These are phyloP conservation scores for Globisporangium uncinulatum DNA, from an alignment of 352 stramenopile species.

Conservation along the genomic window DNA sequence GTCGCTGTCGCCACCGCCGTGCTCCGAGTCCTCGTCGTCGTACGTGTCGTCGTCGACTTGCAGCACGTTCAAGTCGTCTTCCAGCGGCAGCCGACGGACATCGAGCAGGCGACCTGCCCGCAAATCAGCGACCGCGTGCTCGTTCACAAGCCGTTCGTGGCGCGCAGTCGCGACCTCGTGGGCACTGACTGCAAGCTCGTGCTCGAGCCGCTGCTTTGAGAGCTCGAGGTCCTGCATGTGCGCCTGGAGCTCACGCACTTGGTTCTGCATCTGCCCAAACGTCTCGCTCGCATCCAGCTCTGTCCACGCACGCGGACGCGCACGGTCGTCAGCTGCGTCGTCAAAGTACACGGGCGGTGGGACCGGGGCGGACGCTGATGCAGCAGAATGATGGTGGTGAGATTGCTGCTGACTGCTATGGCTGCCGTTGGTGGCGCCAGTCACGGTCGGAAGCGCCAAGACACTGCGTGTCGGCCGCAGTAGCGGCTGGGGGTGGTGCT, in stretches of 20 bases:
- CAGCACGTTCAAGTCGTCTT: slow-evolving; percentile 11
- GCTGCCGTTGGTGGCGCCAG: background rate
- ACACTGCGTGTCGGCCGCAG: slow-evolving; percentile 12
- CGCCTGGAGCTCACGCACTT: slow-evolving; percentile 61
- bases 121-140: slow-evolving; percentile 31
- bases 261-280: slow-evolving; percentile 54
- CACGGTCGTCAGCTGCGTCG: slow-evolving; percentile 16
- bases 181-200: slow-evolving; percentile 44
- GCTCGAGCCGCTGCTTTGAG: slow-evolving; percentile 46
- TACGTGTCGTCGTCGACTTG: slow-evolving; percentile 29
- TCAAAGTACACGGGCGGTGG: background rate
- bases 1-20: slow-evolving; percentile 18
- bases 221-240: slow-evolving; percentile 59
- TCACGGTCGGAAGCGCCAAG: slow-evolving; percentile 1
- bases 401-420: background rate
- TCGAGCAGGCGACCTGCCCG: slow-evolving; percentile 62
- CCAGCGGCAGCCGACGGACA: slow-evolving; percentile 45
- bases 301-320: slow-evolving; percentile 55
- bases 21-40: slow-evolving; percentile 23
- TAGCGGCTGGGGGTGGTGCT: slow-evolving; percentile 13
- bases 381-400: too few species aligned
- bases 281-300: slow-evolving; percentile 51
- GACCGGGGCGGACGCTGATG: too few species aligned
- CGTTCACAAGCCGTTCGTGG: slow-evolving; percentile 26
- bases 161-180: slow-evolving; percentile 35